These are phyloP conservation scores for Saururus chinensis DNA, from an alignment of 164 flowering plant species.

Conservation along the genomic window DNA sequence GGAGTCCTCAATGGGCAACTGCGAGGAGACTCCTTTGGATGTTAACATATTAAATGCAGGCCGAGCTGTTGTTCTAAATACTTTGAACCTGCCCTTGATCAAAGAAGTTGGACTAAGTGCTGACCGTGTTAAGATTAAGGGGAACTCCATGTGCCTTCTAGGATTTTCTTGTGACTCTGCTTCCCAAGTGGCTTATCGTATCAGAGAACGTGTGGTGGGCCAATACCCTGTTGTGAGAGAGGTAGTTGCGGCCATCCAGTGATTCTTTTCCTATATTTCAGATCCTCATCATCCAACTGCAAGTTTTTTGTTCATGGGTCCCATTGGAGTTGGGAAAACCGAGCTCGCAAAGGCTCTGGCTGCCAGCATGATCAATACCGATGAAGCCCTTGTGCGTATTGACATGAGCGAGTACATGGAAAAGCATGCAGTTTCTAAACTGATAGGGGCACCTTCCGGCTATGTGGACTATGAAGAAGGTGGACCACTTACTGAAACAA, in stretches of 20 bases:
- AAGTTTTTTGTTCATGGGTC: slow-evolving; percentile 99
- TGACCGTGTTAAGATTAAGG: too few relatives aligned
- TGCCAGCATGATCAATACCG: slow-evolving; percentile 83
- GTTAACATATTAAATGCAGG: too few relatives aligned
- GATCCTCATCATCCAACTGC: slow-evolving; percentile 97
- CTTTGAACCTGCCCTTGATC: too few relatives aligned
- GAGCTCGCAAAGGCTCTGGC: slow-evolving; percentile 97
- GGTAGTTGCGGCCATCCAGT: slow-evolving; percentile 91
- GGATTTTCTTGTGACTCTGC: too few relatives aligned
- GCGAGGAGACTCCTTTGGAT: too few relatives aligned
- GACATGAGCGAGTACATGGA: slow-evolving; percentile 99
- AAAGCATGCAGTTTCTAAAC: slow-evolving; percentile 84
- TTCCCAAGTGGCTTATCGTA: too few relatives aligned
- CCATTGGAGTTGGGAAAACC: slow-evolving; percentile 98
- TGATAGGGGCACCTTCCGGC: slow-evolving; percentile 98
- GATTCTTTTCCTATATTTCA: slow-evolving; percentile 90
- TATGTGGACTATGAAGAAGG: too few relatives aligned
- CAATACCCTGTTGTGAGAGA: slow-evolving; percentile 87
- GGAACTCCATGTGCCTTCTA: too few relatives aligned
- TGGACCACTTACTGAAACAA: too few relatives aligned
- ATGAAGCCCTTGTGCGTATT: slow-evolving; percentile 87
- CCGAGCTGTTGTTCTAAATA: too few relatives aligned
- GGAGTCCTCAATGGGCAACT: too few relatives aligned
- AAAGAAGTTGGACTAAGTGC: too few relatives aligned
- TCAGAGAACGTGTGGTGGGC: slow-evolving; percentile 89